Base-by-base conservation (phyloP, 345 rosid genomes). In the Kandelia obovata region DNA sequence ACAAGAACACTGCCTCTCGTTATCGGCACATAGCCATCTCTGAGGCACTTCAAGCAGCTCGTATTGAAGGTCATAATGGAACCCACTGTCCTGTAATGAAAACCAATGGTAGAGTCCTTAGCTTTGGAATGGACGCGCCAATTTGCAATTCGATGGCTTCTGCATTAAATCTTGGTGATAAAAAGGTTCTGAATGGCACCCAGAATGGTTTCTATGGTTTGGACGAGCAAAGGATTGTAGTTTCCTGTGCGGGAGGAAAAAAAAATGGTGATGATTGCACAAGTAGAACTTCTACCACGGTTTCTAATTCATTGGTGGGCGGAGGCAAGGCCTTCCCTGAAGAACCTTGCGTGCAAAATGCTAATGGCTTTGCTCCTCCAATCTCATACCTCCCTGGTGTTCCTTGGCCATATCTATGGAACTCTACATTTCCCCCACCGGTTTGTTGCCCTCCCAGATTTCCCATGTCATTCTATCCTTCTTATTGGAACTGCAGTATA, bases 351-450 rank as follows among this genome's bases (percentile, higher is more conserved):
- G 49, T 56, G 73, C 79, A 64, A 58, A 84, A 75, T 65, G 55
- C 75, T 64, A 84, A 83, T 67, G 88, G 86, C 25, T 83, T 64
- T 37, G 21, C 70, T 49, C 28, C 73, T 58, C 74, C 78, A 47
- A 58, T 75, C 51, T 61, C 62, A 64, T 64, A 62, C 39, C 34
- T 75, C 31, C 70, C 73, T 26, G 70, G 70, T 65, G 74, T 75
- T 83, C 78, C 98, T 53, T 92, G 98, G 98, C 88, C 92, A 56
- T 92, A 87, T 77, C 86, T 86, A 5, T 86, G 95, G 89, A 86
- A 82, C 53, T 67, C 72, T 37, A 26, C 71, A 62, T 20, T 67
- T 23, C 82, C 89, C 5, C 87, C 87, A 59, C 86, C 87, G 0
- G 61, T 60, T 19, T 68, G 68, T 58, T 68, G 69, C 53, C 69